Evolutionary conservation across 2,329 filamentous ascomycete genomes (phyloP), one percentile per base, ranked within the genome.

Genomic region (Cercospora janseana): DNA sequence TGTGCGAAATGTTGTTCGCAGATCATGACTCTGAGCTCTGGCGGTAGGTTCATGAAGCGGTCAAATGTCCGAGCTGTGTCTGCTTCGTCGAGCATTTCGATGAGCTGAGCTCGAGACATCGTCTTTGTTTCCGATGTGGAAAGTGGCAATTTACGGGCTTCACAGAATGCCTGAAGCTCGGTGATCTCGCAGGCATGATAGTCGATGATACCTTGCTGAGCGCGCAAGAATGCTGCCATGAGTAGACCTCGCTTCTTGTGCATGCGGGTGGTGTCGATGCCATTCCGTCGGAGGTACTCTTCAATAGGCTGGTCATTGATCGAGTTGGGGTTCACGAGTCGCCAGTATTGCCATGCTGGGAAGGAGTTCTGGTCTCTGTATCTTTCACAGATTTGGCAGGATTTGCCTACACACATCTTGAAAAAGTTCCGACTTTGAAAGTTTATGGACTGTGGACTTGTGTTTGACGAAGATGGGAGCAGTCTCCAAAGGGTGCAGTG

Each of bases 1-100:
- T 40, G 20, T 40, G 20, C 21, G 21, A 45, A 45, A 21, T 45
- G 41, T 12, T 26, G 12, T 34, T 34, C 28, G 28, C 32, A 45
- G 7, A 45, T 13, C 41, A 21, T 32, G 15, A 45, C 18, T 15
- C 41, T 15, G 7, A 45, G 9, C 21, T 45, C 41, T 5, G 16
- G 18, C 23, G 41, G 41, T n/a, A 45, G 18, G 5, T 45, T 18
- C 18, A 32, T 29, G 9, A 45, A 32, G 9, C 15, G 13, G 41
- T 31, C 16, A 20, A 45, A 34, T 10, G 18, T 24, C 6, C 23
- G 23, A 5, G 6, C 6, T 21, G 15, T 10, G 9, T 31, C 27
- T 8, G 18, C 27, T 15, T 45, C 12, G 6, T 45, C 16, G 18
- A 45, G 41, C 6, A 21, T 13, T 16, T 32, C 18, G 27, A 29